phyloP scores from a whole-genome alignment of 768 basidiomycete genomes.

The Phylloporus sp. region DNA sequence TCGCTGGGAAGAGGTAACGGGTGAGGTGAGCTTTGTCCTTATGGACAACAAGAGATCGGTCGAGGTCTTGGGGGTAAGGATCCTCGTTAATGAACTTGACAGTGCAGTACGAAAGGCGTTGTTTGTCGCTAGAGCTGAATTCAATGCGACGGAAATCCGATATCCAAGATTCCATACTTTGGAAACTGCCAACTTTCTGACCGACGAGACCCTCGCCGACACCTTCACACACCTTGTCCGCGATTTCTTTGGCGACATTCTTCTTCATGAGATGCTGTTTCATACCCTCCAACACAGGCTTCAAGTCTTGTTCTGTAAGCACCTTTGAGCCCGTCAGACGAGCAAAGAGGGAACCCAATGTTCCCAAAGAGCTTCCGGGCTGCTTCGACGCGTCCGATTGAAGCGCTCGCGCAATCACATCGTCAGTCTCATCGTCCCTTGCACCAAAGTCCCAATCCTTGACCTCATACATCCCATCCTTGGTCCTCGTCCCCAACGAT shows the following conservation, averaged over 20 bases:
- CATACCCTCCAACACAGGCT: constrained; percentile 89
- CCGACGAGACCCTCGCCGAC: constrained; percentile 90
- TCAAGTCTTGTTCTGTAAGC: constrained; percentile 76
- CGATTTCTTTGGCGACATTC: constrained; percentile 95
- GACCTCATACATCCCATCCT: constrained; percentile 71
- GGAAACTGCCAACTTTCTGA: constrained; percentile 86
- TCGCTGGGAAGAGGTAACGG: constrained; percentile 69
- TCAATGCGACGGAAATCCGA: constrained; percentile 1
- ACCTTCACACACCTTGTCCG: constrained; percentile 91
- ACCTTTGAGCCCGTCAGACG: constrained; percentile 83
- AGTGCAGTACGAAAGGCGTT: constrained; percentile 80
- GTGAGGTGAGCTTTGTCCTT: constrained; percentile 76
- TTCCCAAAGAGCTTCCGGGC: constrained; percentile 49
- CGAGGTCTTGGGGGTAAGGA: constrained; percentile 93
- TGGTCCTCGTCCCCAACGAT: constrained; percentile 73
- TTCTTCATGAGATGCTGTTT: constrained; percentile 98
- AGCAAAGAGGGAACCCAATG: constrained; percentile 77
- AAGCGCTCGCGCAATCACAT: constrained; percentile 60
- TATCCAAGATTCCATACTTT: constrained; percentile 50
- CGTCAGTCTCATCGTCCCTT: constrained; percentile 41
- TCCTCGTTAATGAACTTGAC: constrained; percentile 83
- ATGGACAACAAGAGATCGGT: constrained; percentile 96
- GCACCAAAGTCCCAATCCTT: constrained; percentile 79
- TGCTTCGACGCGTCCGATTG: constrained; percentile 38
- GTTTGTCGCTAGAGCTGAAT: constrained; percentile 59